Evolutionary conservation across 768 basidiomycete species (phyloP).

Genomic region (Tylopilus rubrobrunneus): DNA sequence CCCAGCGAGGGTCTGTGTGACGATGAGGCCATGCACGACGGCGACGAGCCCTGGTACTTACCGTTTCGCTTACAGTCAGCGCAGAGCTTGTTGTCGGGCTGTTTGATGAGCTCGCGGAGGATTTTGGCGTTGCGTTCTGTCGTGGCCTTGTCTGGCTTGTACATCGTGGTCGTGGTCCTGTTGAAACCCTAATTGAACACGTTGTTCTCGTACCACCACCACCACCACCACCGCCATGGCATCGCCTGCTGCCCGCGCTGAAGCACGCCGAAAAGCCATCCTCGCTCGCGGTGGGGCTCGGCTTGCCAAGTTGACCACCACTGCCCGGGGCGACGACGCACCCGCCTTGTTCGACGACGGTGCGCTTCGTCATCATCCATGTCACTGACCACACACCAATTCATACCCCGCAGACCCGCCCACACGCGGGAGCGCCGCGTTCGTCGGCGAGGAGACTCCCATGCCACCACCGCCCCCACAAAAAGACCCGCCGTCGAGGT

Average conservation of each 20-base stretch:
- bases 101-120: conserved; percentile 83
- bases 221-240: conserved; percentile 28
- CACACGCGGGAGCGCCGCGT: conserved; percentile 21
- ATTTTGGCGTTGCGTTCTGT: conserved; percentile 75
- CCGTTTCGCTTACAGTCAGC: conserved; percentile 98
- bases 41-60: conserved; percentile 31
- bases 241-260: conserved; percentile 65
- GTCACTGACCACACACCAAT: not conserved
- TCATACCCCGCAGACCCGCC: conserved; percentile 9
- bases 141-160: conserved; percentile 77
- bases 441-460: conserved; percentile 35
- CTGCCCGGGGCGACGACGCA: conserved; percentile 67
- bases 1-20: conserved; percentile 88
- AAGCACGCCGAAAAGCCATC: conserved; percentile 76
- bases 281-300: conserved; percentile 68
- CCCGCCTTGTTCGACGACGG: conserved; percentile 52
- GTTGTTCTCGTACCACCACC: too few species aligned
- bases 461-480: conserved; percentile 25
- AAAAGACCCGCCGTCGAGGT: conserved; percentile 21
- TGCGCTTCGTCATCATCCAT: not conserved
- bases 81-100: conserved; percentile 89
- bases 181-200: not conserved
- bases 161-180: conserved; percentile 15
- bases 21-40: too few species aligned
- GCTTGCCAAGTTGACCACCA: conserved; percentile 74